Conservation (phyloP, 257 asterid genomes). For the Solanum peruvianum region DNA sequence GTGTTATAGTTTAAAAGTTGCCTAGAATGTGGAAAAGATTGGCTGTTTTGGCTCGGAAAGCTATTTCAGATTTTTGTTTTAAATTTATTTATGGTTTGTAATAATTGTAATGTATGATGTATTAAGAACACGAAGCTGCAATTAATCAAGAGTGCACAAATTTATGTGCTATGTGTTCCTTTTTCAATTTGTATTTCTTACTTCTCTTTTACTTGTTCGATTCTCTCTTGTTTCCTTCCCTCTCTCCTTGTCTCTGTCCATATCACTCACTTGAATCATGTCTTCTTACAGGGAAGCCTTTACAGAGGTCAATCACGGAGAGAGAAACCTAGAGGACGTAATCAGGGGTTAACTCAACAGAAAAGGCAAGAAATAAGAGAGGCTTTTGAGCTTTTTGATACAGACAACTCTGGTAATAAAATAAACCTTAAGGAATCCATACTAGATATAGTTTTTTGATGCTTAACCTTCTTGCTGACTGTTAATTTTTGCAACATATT, state of each 20-base stretch:
- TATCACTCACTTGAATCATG: background rate
- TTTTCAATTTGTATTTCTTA: background rate
- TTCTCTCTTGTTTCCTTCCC: background rate
- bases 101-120: background rate
- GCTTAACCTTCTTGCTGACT: background rate
- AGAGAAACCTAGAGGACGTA: slow-evolving; percentile 75
- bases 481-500: slow-evolving; percentile 1
- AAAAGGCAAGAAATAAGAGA: slow-evolving; percentile 84
- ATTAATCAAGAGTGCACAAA: background rate
- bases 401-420: slow-evolving; percentile 77
- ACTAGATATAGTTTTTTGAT: background rate
- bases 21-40: background rate
- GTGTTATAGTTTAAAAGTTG: no score
- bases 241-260: background rate
- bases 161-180: background rate
- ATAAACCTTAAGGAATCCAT: background rate
- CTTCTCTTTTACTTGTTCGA: background rate
- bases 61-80: background rate
- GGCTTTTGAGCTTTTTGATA: slow-evolving; percentile 85
- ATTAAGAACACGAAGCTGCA: background rate
- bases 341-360: slow-evolving; percentile 65
- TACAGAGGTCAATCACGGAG: slow-evolving; percentile 44
- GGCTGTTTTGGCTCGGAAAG: background rate
- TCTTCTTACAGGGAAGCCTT: slow-evolving; percentile 32
- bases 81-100: background rate